Conservation (phyloP, 345 rosid genomes). For the Eucalyptus pumila region DNA sequence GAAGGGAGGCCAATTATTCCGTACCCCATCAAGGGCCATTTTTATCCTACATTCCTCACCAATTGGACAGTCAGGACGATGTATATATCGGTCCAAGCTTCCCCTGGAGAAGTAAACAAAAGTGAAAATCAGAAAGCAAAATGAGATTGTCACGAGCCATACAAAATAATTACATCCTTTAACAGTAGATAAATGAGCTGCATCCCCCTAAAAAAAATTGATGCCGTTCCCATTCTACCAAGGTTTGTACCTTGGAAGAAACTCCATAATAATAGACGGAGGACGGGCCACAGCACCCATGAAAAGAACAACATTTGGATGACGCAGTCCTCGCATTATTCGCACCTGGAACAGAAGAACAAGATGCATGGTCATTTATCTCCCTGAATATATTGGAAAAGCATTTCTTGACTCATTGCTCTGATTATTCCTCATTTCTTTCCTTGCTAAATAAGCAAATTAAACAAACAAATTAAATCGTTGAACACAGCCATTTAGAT, state of each 20-base stretch:
- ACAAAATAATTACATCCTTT: not conserved
- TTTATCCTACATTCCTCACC: slow-evolving; percentile 83
- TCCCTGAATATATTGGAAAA: not conserved
- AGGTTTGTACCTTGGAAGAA: slow-evolving; percentile 66
- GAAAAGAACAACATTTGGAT: slow-evolving; percentile 92
- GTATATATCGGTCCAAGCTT: slow-evolving; percentile 78
- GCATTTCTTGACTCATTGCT: not conserved
- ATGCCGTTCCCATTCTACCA: not conserved
- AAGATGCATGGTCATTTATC: not conserved
- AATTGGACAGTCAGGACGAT: slow-evolving; percentile 76
- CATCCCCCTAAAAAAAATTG: not conserved
- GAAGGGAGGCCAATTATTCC: not conserved
- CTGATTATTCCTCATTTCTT: not conserved
- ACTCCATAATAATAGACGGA: slow-evolving; percentile 89
- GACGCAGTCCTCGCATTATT: slow-evolving; percentile 86
- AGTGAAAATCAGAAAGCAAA: not conserved
- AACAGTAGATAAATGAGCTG: not conserved
- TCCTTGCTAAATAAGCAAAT: not conserved
- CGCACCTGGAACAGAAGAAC: slow-evolving; percentile 33
- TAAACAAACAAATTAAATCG: not conserved
- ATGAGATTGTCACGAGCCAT: not conserved
- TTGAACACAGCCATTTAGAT: slow-evolving; percentile 13
- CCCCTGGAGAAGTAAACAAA: slow-evolving; percentile 43
- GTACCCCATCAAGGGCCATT: slow-evolving; percentile 99
- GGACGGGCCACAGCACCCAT: slow-evolving; percentile 96